Evolutionary conservation across 2,329 filamentous ascomycete genomes (phyloP), one percentile per base, ranked within the genome.

Genomic region (Dryadomyces sulphureus): DNA sequence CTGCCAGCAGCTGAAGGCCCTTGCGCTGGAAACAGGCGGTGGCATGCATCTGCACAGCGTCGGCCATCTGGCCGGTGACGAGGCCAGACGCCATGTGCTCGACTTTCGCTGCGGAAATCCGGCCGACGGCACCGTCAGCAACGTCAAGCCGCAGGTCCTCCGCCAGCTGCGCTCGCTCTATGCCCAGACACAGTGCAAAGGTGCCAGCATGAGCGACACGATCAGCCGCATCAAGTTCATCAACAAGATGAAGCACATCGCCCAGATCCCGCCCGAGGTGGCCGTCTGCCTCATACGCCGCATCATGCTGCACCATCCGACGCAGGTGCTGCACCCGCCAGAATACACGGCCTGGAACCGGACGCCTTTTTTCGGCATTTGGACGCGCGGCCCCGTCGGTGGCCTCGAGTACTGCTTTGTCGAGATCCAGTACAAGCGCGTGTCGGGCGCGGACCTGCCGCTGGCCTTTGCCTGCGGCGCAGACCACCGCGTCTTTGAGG

Each of bases 361-460:
- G 25, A 30, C 27, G 4, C 38, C 43, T 4, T 24, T 39, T 22
- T 36, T 25, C 17, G 43, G 36, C 20, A 21, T 46, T 9, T 8
- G 20, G 19, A 20, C 45, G 7, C 17, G 43, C 17, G 36, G 21
- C 16, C 3, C 16, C 5, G 1, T 4, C 8, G n/a, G 7, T 22
- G 20, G 19, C 43, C 17, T n/a, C 9, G 43, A 48, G 9, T 16
- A 32, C 19, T 20, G 21, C 8, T 47, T n/a, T 25, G 16, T 48
- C 19, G 46, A 48, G 38, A 42, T 50, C 32, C 49, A 48, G 49
- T 50, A 45, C 41, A 50, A 48, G 34, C 46, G 46, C 34, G 43
- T 50, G 20, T 46, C 24, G 1, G 49, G 44, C 7, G 44, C 41
- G n/a, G 49, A 50, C 35, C 34, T 46, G 25, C 24, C 49, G 1